These are phyloP conservation scores for Hysterium pulicare DNA, from an alignment of 2,329 filamentous ascomycete species.

Conservation along the genomic window DNA sequence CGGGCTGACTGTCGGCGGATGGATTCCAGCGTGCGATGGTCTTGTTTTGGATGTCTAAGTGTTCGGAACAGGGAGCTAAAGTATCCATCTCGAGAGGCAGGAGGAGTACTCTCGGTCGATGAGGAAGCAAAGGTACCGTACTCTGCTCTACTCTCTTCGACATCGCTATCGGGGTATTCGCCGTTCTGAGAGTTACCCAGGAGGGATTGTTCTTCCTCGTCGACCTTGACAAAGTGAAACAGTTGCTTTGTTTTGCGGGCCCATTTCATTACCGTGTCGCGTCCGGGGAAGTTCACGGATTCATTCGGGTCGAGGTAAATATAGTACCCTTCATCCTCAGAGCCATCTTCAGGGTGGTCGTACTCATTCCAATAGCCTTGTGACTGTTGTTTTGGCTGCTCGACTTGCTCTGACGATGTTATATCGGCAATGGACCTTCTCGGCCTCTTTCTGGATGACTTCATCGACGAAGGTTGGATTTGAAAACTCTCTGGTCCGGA, in stretches of 20 bases:
- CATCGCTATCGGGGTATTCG: constrained; percentile 43
- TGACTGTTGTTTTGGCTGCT: constrained; percentile 20
- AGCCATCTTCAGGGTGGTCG: constrained; percentile 69
- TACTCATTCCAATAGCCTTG: constrained; percentile 80
- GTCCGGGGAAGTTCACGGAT: constrained; percentile 58
- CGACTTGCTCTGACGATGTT: constrained; percentile 17
- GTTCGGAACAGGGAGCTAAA: constrained; percentile 31
- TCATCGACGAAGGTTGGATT: constrained; percentile 38
- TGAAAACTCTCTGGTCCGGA: constrained; percentile 27
- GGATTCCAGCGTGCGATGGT: constrained; percentile 41
- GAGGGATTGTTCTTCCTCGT: constrained; percentile 21
- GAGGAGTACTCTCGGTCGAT: neutral
- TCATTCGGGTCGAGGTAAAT: constrained; percentile 73
- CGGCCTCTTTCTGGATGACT: constrained; percentile 44
- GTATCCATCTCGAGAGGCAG: constrained; percentile 12
- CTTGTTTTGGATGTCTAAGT: constrained; percentile 21
- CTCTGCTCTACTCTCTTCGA: constrained; percentile 52
- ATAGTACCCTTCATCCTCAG: constrained; percentile 60
- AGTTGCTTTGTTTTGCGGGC: constrained; percentile 21
- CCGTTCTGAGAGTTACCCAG: constrained; percentile 16
- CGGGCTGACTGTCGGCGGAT: constrained; percentile 11
- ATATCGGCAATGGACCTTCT: constrained; percentile 29
- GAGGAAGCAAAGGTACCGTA: constrained; percentile 42
- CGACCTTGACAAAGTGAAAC: constrained; percentile 19
- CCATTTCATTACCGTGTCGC: constrained; percentile 54